These are phyloP conservation scores for Cladosporium phlei DNA, from an alignment of 2,329 filamentous ascomycete species.

Conservation along the genomic window DNA sequence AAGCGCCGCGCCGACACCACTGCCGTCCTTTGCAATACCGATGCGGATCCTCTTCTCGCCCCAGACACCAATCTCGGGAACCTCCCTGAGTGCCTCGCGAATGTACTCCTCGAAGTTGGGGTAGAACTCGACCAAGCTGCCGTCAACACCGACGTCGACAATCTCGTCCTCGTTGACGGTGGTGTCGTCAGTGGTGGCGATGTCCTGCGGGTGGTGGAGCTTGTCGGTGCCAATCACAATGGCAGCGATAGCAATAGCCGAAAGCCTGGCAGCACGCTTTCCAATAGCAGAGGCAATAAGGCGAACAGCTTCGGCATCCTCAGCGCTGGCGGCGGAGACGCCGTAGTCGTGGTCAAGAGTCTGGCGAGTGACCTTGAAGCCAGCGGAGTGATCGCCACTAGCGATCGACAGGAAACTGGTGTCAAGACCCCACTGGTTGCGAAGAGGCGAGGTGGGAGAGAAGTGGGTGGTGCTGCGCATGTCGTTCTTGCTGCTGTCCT, in stretches of 20 bases:
- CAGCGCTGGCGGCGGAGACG: conserved; percentile 69
- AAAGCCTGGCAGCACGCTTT: conserved; percentile 79
- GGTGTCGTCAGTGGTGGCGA: conserved; percentile 27
- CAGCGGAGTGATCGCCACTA: conserved; percentile 70
- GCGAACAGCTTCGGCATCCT: conserved; percentile 87
- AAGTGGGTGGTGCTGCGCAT: conserved; percentile 65
- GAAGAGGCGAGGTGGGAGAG: conserved; percentile 61
- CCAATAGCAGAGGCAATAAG: conserved; percentile 76
- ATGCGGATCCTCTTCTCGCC: conserved; percentile 87
- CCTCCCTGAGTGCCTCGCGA: conserved; percentile 70
- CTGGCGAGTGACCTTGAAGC: conserved; percentile 68
- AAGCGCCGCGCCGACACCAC: conserved; percentile 87
- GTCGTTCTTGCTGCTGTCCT: conserved; percentile 66
- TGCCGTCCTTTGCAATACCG: conserved; percentile 94
- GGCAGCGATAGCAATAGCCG: conserved; percentile 81
- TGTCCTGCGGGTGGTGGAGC: conserved; percentile 44
- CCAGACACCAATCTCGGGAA: conserved; percentile 69
- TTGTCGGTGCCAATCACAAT: conserved; percentile 76
- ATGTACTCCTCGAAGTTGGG: conserved; percentile 87
- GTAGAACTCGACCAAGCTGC: conserved; percentile 91
- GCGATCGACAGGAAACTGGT: conserved; percentile 85
- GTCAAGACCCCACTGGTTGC: conserved; percentile 82
- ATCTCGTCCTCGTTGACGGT: conserved; percentile 56
- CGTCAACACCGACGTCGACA: conserved; percentile 90
- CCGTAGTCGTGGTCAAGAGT: conserved; percentile 72